Evolutionary conservation across 169 alveolate genomes (phyloP).

Genomic region (Plasmodium blacklocki): DNA sequence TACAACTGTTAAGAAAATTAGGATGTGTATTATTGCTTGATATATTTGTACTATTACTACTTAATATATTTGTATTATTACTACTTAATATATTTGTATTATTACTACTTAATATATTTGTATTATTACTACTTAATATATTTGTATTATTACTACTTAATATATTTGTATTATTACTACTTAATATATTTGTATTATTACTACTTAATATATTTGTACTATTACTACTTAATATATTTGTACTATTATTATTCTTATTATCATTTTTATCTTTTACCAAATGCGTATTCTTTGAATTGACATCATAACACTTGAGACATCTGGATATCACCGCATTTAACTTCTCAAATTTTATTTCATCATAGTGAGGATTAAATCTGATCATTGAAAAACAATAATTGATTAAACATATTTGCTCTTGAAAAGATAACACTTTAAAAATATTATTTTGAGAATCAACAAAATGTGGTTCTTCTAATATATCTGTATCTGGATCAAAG

Average conservation of each 20-base stretch:
- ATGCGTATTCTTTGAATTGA: neutral
- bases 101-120: too few relatives aligned
- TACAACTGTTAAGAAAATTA: too few relatives aligned
- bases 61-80: too few relatives aligned
- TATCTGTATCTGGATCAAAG: constrained; percentile 84
- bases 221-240: too few relatives aligned
- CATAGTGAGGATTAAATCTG: constrained; percentile 79
- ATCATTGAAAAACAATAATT: constrained; percentile 77
- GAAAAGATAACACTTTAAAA: constrained; percentile 52
- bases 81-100: too few relatives aligned
- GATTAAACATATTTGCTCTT: constrained; percentile 81
- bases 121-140: too few relatives aligned
- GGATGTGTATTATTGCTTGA: too few relatives aligned
- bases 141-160: too few relatives aligned
- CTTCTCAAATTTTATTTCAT: constrained; percentile 82
- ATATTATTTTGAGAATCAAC: constrained; percentile 77
- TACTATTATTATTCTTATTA: neutral
- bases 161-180: too few relatives aligned
- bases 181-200: too few relatives aligned
- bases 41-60: too few relatives aligned
- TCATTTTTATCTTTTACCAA: neutral
- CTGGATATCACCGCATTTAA: constrained; percentile 81
- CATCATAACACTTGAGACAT: constrained; percentile 76
- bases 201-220: too few relatives aligned
- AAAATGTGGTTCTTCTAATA: constrained; percentile 82